phyloP scores from a whole-genome alignment of 1,139 yeast species.

The Sugiyamaella castrensis region DNA sequence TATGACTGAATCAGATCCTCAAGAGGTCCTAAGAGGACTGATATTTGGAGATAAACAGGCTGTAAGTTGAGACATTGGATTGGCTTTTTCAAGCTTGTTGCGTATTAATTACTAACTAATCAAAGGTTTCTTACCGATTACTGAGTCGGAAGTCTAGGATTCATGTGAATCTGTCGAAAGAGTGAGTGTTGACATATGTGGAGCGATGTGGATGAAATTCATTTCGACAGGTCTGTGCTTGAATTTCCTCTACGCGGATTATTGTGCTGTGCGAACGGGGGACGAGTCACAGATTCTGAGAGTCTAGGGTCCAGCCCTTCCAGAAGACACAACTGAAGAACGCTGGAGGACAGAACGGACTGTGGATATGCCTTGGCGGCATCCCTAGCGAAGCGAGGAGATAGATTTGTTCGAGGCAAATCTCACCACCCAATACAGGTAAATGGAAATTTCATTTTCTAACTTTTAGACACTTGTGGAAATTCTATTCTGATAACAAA shows the following conservation, averaged over 20 bases:
- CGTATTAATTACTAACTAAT: background rate
- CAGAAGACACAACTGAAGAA: no score
- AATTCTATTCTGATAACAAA: constrained; percentile 19
- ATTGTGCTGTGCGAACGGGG: no score
- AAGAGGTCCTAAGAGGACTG: constrained; percentile 19
- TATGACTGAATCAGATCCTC: constrained; percentile 11
- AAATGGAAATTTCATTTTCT: background rate
- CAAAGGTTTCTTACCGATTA: constrained; percentile 30
- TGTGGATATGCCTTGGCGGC: no score
- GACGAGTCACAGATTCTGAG: no score
- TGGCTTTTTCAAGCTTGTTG: no score
- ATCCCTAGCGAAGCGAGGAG: no score
- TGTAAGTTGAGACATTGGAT: constrained; percentile 15
- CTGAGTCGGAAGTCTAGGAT: constrained; percentile 29
- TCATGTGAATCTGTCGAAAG: constrained; percentile 30
- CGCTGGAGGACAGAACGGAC: no score
- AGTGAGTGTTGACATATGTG: constrained; percentile 15
- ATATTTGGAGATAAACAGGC: constrained; percentile 23
- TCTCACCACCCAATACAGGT: no score
- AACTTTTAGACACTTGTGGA: constrained; percentile 20
- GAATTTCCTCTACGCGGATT: no score
- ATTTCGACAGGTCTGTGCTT: background rate
- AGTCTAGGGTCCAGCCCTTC: no score
- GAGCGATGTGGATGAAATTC: no score
- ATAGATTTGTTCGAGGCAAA: no score